A percentile compares a stretch with the other conserved stretches of the same genome.
phyloP scores from a whole-genome alignment of 1,284 basidiomycete genomes.

The Ceratobasidium sp. region DNA sequence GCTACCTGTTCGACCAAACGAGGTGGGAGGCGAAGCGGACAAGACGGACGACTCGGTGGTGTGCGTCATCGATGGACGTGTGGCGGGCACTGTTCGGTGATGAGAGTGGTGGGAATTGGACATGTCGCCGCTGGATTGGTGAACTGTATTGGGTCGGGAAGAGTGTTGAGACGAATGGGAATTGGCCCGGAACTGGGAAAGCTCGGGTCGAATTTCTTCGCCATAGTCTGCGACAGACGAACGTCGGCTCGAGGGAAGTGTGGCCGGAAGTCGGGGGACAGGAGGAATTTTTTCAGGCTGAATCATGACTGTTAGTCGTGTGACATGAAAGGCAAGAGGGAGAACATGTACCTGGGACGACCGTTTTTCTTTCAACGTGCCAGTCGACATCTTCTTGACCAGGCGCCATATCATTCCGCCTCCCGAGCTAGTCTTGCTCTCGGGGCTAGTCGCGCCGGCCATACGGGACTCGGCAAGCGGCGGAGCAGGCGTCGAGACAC shows the following conservation, averaged over 20 bases:
- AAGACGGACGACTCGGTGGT: constrained; percentile 28
- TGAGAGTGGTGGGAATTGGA: not conserved
- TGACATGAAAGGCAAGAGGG: not conserved
- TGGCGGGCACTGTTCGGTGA: not conserved
- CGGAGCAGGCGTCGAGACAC: constrained; percentile 5
- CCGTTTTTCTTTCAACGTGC: constrained; percentile 41
- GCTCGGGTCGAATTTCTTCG: constrained; percentile 17
- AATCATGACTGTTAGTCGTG: not conserved
- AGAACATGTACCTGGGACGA: not conserved
- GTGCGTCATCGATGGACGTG: constrained; percentile 3
- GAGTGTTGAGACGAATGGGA: constrained; percentile 24
- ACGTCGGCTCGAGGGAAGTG: constrained; percentile 22
- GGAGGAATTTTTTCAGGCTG: constrained; percentile 32
- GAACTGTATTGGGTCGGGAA: constrained; percentile 3
- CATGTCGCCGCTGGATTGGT: constrained; percentile 8
- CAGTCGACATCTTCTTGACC: constrained; percentile 42
- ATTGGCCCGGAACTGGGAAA: constrained; percentile 10
- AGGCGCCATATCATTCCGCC: constrained; percentile 38
- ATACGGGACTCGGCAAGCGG: not conserved
- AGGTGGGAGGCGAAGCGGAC: constrained; percentile 16
- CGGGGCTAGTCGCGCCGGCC: not conserved
- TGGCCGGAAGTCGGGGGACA: constrained; percentile 20
- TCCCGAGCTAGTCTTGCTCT: constrained; percentile 1
- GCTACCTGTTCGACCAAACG: constrained; percentile 30
- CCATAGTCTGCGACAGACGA: constrained; percentile 25